Base-by-base conservation (phyloP, 2,329 filamentous ascomycete genomes). In the Plectosphaerella sp. region DNA sequence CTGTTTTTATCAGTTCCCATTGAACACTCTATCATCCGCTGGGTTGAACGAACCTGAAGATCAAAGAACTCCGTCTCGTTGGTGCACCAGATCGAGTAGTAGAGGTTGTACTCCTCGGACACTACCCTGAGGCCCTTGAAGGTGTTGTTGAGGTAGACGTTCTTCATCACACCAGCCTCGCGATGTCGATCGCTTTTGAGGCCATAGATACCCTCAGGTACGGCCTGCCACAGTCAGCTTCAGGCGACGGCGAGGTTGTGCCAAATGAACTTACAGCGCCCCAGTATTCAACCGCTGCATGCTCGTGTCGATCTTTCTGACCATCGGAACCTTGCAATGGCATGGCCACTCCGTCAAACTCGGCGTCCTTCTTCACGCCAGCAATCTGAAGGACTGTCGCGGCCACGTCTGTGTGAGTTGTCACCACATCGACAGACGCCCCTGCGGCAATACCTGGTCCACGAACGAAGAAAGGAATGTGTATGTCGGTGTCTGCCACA, bases 41-140 rank as follows among this genome's bases (percentile, higher is more conserved):
- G n/a, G n/a, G n/a, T n/a, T n/a, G n/a, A n/a, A n/a, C 66, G 47
- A 62, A 78, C 78, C 51, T 68, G 73, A 11, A 83, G 57, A 14
- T 78, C 67, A 57, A 75, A 78, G 4, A 73, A 64, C 52, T 76
- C 45, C 24, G 24, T 33, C 45, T 64, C 61, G 37, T 75, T 74
- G 9, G 67, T 77, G 58, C 78, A 82, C 77, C 78, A 81, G 2
- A 81, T 75, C 0, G 74, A 75, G 56, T 83, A 84, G 55, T 79
- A 76, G 4, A 83, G 58, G 52, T 72, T 78, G 53, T 82, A 83
- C 2, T 67, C 65, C 1, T 72, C 58, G 1, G 68, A 65, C 1
- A 75, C 63, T 1, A 82, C 55, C 2, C 79, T 72, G 0, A 82
- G 51, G 0, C 67, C 71, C 54, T 82, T 82, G 67, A 80, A 83